These are phyloP conservation scores for Fimicolochytrium jonesii DNA, from an alignment of 192 early-diverging fungal species.

Conservation along the genomic window DNA sequence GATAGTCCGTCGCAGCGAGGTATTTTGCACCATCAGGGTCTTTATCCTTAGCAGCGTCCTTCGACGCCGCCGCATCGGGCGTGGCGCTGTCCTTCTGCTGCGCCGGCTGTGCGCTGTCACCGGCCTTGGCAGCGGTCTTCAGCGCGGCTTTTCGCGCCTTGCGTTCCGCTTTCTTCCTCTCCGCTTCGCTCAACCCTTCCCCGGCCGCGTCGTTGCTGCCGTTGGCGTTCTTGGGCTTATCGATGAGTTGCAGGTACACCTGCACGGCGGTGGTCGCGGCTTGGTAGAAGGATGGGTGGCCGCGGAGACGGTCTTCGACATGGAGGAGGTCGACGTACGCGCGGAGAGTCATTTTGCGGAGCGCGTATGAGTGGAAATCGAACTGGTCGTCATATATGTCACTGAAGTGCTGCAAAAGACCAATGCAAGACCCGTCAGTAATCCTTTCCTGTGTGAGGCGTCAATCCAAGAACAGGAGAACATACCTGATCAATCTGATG, in stretches of 20 bases:
- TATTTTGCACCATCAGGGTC: conserved; percentile 72
- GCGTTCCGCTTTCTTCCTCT: conserved; percentile 71
- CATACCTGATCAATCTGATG: conserved; percentile 70
- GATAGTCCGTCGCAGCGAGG: conserved; percentile 57
- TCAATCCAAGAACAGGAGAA: no score
- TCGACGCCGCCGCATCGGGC: conserved; percentile 34
- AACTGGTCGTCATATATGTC: conserved; percentile 90
- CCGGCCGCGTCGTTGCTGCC: conserved; percentile 30
- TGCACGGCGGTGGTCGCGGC: conserved; percentile 73
- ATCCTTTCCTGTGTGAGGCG: no score
- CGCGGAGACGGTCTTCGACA: conserved; percentile 72
- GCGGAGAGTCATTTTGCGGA: conserved; percentile 84
- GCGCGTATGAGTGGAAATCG: conserved; percentile 92
- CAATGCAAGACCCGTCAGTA: not conserved
- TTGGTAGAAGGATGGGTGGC: conserved; percentile 65
- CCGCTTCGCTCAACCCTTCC: conserved; percentile 48
- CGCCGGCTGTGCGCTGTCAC: conserved; percentile 31
- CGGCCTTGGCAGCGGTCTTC: conserved; percentile 50
- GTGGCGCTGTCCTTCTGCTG: no score
- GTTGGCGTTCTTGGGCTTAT: conserved; percentile 51
- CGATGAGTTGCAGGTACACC: conserved; percentile 48
- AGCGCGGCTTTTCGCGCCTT: conserved; percentile 74
- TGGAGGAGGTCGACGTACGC: conserved; percentile 78
- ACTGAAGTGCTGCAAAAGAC: conserved; percentile 51
- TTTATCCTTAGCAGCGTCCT: conserved; percentile 47